Base-by-base conservation (phyloP, 2,329 filamentous ascomycete genomes). In the Chalaropsis thielavioides region DNA sequence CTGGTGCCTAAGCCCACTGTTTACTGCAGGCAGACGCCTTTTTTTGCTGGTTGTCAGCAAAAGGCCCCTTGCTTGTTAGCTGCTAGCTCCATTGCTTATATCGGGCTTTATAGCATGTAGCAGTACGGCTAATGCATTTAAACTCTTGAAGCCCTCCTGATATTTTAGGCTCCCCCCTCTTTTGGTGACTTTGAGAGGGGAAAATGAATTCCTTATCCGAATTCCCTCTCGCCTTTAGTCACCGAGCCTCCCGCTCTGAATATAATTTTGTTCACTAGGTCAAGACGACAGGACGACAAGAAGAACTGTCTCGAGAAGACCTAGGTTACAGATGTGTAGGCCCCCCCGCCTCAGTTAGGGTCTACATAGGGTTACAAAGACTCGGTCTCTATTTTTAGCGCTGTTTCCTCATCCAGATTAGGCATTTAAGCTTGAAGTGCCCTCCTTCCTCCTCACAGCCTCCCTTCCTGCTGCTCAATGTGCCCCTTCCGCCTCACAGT, bases 1-100 rank as follows among this genome's bases (percentile, higher is more conserved):
- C 51, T 58, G 51, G n/a, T 58, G 51, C 51, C 51, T 58, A 58
- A 58, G 51, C 11, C 51, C 27, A 58, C 51, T 58, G 27, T 58
- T 58, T 58, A 15, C 51, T 58, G 51, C 51, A 58, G 51, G 27
- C 51, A 58, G 51, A 38, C 51, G 41, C 41, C n/a, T 15, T 58
- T 58, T 58, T 58, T 35, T n/a, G 7, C 24, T 38, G 24, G 19
- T 58, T 58, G 24, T 31, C 51, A 31, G 27, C 24, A 24, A n/a
- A 38, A 31, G 22, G 2, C 13, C 24, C 51, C 27, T 6, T 31
- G 27, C 13, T 35, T 38, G 24, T 35, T 19, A 15, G 19, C 35
- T 58, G 51, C n/a, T 58, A 58, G n/a, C 27, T 38, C 51, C 27
- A 35, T 35, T 51, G 19, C 3, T 27, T 19, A 15, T 51, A 27